Evolutionary conservation across 177 flowering plant genomes (phyloP), one percentile per base, ranked within the genome.

Genomic region (Vitis hybrid): DNA sequence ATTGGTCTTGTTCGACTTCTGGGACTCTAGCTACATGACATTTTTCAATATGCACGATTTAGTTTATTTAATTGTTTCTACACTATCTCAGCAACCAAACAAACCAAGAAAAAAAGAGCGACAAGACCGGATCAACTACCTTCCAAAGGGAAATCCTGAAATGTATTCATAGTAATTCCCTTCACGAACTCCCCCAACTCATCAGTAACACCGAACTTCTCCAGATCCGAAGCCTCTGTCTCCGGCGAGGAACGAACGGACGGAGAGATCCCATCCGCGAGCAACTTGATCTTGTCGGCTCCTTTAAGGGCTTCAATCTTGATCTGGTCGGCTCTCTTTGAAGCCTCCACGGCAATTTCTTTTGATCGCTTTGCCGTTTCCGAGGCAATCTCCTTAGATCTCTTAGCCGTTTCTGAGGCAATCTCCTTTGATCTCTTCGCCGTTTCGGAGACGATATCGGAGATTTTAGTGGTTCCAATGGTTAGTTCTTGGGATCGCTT

Each of bases 121-220:
- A 66, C 31, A 45, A 3, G 45, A 68, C 8, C 13, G 39, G 19
- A 21, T 10, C 12, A 59, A 53, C 13, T 76, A 90, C 97, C 96
- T 81, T 82, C 80, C 52, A 94, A 61, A 2, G 94, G 97, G 61
- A 94, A 94, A 82, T 92, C 89, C 77, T 75, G 78, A 69, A 94
- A 94, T 3, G 98, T 94, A 60, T 65, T 80, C 1, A 72, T 7
- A 2, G 91, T 85, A 45, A 94, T 84, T 49, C 80, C 94, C 78
- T 87, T 88, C 1, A 90, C 90, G 69, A 94, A 94, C 74, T 94
- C 98, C 62, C 90, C 71, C 77, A 94, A 69, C 13, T 92, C 97
- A 53, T 90, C 91, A 8, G 89, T 90, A 31, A 94, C 78, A 7
- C 97, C 98, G 69, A 82, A 92, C 72, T 62, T 76, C 79, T 85